Percentiles rank a stretch among this genome's conserved stretches.
phyloP scores from a whole-genome alignment of 2,329 filamentous ascomycete genomes.

The Fusarium verrucosum region DNA sequence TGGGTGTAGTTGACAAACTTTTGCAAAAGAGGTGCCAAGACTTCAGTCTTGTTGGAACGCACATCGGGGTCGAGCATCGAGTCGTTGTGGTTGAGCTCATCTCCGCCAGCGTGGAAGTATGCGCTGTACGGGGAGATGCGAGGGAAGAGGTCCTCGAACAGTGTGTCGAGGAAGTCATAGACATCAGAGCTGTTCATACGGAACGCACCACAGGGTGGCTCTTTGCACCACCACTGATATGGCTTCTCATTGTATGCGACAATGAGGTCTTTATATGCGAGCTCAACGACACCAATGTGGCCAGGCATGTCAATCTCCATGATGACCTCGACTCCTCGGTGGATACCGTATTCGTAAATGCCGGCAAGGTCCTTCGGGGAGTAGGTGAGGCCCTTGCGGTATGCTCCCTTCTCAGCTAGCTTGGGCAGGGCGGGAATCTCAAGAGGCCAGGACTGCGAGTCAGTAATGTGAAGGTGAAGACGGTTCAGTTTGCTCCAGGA shows the following conservation, averaged over 20 bases:
- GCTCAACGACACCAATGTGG: conserved; percentile 64
- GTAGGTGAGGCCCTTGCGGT: conserved; percentile 73
- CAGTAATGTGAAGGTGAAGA: conserved; percentile 82
- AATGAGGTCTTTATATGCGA: conserved; percentile 62
- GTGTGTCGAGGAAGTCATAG: conserved; percentile 73
- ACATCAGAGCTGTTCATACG: conserved; percentile 79
- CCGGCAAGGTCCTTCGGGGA: conserved; percentile 68
- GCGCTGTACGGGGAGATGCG: conserved; percentile 73
- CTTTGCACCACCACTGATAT: conserved; percentile 67
- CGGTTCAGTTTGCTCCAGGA: conserved; percentile 85
- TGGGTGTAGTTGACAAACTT: conserved; percentile 78
- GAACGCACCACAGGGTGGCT: conserved; percentile 74
- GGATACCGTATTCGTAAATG: conserved; percentile 76
- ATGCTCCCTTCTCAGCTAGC: conserved; percentile 77
- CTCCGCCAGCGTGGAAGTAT: conserved; percentile 88
- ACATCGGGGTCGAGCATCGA: conserved; percentile 76
- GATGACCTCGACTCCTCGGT: conserved; percentile 66
- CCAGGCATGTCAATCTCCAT: conserved; percentile 72
- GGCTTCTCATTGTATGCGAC: conserved; percentile 65
- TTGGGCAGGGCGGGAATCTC: conserved; percentile 78
- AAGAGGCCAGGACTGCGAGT: conserved; percentile 86
- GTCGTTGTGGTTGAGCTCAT: conserved; percentile 80
- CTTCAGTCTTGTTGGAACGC: conserved; percentile 67
- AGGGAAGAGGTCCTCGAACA: conserved; percentile 81
- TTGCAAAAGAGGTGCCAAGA: conserved; percentile 80